These are phyloP conservation scores for Aspergillus ruber DNA, from an alignment of 2,329 filamentous ascomycete species.

Conservation along the genomic window DNA sequence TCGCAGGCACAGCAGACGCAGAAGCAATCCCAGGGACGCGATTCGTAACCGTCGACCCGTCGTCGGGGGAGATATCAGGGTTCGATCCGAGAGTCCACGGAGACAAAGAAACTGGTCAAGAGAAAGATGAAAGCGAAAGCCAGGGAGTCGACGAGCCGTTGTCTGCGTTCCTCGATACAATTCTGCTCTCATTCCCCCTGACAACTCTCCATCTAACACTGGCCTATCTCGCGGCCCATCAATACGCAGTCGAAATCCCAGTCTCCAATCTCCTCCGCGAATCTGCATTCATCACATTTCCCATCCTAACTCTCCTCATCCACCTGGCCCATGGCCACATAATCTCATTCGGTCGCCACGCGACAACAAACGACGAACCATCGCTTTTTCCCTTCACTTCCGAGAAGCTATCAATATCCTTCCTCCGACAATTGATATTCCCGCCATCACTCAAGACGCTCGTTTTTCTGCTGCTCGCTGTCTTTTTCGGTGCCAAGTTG, in stretches of 20 bases:
- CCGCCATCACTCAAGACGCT: conserved; percentile 27
- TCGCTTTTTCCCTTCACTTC: conserved; percentile 20
- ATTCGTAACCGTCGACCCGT: conserved; percentile 30
- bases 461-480: conserved; percentile 27
- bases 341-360: conserved; percentile 22
- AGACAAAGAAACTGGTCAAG: background rate
- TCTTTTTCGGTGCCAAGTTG: conserved; percentile 64
- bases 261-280: conserved; percentile 27
- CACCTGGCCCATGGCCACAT: conserved; percentile 42
- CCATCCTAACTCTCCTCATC: conserved; percentile 37
- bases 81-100: background rate
- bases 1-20: conserved; percentile 1
- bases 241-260: conserved; percentile 37
- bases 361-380: conserved; percentile 5
- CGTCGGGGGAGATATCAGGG: conserved; percentile 1
- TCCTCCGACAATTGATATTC: conserved; percentile 25
- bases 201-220: conserved; percentile 41
- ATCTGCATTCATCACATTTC: conserved; percentile 35
- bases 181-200: conserved; percentile 38
- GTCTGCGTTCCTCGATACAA: conserved; percentile 37
- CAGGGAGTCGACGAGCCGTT: conserved; percentile 20
- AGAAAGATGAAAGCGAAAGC: conserved; percentile 1
- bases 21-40: conserved; percentile 10
- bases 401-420: conserved; percentile 20
- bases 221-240: conserved; percentile 40